Conservation (phyloP, 768 basidiomycete species). For the Fomitopsis pulvina region DNA sequence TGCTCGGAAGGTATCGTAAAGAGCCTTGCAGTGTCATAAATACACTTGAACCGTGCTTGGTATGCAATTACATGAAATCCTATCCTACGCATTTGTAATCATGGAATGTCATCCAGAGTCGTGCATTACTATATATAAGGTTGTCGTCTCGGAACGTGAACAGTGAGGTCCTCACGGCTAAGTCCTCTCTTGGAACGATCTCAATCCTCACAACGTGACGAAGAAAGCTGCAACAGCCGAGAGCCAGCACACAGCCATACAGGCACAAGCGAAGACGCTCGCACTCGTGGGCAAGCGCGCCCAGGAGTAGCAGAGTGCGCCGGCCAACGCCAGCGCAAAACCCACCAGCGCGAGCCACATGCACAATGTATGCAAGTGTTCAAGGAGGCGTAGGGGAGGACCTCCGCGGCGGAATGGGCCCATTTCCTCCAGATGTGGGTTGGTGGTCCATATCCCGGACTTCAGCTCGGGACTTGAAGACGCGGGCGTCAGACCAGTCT, state of each 20-base stretch:
- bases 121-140: no score
- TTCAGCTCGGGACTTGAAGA: constrained; percentile 22
- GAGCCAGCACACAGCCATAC: constrained; percentile 31
- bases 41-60: no score
- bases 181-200: no score
- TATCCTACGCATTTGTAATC: no score
- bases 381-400: constrained; percentile 40
- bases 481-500: constrained; percentile 16
- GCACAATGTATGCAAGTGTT: constrained; percentile 42
- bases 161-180: no score
- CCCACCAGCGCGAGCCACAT: constrained; percentile 40
- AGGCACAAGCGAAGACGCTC: constrained; percentile 35
- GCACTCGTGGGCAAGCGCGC: constrained; percentile 37
- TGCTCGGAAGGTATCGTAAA: no score
- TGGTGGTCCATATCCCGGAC: constrained; percentile 32
- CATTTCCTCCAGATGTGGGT: constrained; percentile 48
- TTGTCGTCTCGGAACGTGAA: neutral
- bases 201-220: neutral
- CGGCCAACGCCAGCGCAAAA: constrained; percentile 43
- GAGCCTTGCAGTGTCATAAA: no score
- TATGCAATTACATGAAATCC: no score
- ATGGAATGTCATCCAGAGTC: no score
- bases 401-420: constrained; percentile 35
- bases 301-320: constrained; percentile 49
- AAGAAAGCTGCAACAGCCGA: constrained; percentile 12